Base-by-base conservation (phyloP, 108 stramenopile species). In the Nitzschia sp. region DNA sequence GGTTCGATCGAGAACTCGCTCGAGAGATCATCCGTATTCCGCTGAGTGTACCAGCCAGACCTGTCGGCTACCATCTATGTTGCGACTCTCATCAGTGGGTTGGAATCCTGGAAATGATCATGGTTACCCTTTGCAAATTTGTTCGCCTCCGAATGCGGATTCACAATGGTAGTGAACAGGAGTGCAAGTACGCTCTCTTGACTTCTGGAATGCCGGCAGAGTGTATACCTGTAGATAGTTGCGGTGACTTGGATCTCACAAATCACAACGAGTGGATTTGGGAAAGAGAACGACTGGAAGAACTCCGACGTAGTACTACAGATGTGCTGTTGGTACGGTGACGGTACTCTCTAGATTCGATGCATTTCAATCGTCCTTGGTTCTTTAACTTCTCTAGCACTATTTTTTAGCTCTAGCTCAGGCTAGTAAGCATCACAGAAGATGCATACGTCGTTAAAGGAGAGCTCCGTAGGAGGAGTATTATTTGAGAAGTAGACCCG, bases 61-160 rank as follows among this genome's bases (percentile, higher is more conserved):
- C 71, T 16, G 71, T 63, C 8, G 62, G 71, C 0, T 72, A 72
- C 47, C 71, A 72, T 35, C 35, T 72, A 22, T 72, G 71, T 38
- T 54, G 61, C 27, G 71, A 72, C 53, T 72, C 71, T 2, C 46
- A 72, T 38, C 71, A 72, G 45, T 72, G 71, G 71, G 71, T 72
- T 21, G 61, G 47, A 25, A 73, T 63, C 23, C 32, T 73, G 25
- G 56, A 65, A 38, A 73, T 66, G 57, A 45, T 73, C 23, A 58
- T 73, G 56, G 57, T 55, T 0, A 66, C 72, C 0, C 26, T 65
- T 26, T 66, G 64, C 56, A 69, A 64, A 29, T 57, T 65, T 33
- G 62, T 69, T 13, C 68, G 75, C 25, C 33, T 76, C 25, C 68
- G 75, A 34, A 69, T 76, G 62, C 53, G 75, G 22, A 56, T 73